Base-by-base conservation (phyloP, 257 asterid species). In the Penstemon barbatus region DNA sequence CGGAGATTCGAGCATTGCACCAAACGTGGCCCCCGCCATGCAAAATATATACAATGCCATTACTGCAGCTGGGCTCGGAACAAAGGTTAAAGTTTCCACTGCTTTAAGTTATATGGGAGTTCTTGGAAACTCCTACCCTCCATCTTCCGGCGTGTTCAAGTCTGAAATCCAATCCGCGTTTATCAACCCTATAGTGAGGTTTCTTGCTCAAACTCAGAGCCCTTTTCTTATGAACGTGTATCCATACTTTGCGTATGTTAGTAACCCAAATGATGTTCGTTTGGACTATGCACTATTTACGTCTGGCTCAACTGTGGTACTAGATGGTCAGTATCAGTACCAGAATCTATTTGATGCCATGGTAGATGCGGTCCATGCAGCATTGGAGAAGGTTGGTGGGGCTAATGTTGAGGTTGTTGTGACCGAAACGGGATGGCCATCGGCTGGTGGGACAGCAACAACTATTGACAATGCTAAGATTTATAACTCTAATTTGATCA, bases 391-490 rank as follows among this genome's bases (percentile, higher is more conserved):
- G 54, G 72, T 42, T 0, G 85, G 83, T 3, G 76, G 61, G 3
- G 54, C 42, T 2, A 43, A 70, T 5, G 10, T 84, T 42, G 64
- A 71, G 4, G 25, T 88, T 3, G 76, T 79, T 0, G 90, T 80
- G 15, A 25, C 87, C 0, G 86, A 84, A 59, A 82, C 75, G 0
- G 86, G 89, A 0, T 82, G 86, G 86, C 89, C 94, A 1, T 68
- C 84, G 19, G 84, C 57, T 0, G 90, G 88, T 2, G 94, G 79
- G 5, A 38, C 37, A 3, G 85, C 66, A 0, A 57, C 87, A 2
- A 74, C 70, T 8, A 1, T 63, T 0, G 73, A 55, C 0, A 84
- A 79, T 70, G 90, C 87, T 0, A 19, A 45, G 43, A 74, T 65
- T 4, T 87, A 76, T 13, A 70, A 75, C 39, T 13, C 55, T 1